phyloP scores from a whole-genome alignment of 805 yeast genomes.

The Saturnispora zaruensis region DNA sequence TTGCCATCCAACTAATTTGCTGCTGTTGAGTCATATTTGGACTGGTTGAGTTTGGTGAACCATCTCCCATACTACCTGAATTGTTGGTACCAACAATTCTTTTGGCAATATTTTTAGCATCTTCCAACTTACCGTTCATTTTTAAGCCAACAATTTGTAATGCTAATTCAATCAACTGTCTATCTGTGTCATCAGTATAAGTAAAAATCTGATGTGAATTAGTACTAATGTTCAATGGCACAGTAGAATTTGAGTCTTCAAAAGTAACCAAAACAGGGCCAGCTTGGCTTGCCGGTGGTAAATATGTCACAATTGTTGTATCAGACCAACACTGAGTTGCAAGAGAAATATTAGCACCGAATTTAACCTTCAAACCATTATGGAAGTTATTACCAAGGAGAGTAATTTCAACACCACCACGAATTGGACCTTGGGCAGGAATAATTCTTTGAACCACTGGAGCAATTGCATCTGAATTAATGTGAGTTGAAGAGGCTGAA shows the following conservation, averaged over 20 bases:
- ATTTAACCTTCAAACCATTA: constrained; percentile 73
- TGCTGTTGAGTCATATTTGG: constrained; percentile 16
- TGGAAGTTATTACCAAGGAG: constrained; percentile 80
- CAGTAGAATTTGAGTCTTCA: constrained; percentile 24
- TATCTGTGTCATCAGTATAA: constrained; percentile 89
- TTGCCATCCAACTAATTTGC: constrained; percentile 38
- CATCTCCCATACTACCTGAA: constrained; percentile 2
- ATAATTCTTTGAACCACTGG: constrained; percentile 79
- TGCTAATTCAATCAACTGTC: constrained; percentile 90
- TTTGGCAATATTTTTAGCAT: constrained; percentile 88
- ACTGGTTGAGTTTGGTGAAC: constrained; percentile 2
- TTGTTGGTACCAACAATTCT: constrained; percentile 67
- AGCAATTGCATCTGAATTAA: constrained; percentile 2
- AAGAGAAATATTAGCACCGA: constrained; percentile 71
- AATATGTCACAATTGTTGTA: constrained; percentile 82
- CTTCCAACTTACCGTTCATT: constrained; percentile 93
- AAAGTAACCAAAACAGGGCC: constrained; percentile 93
- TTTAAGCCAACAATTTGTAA: constrained; percentile 93
- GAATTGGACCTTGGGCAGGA: constrained; percentile 90
- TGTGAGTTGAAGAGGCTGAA: not conserved
- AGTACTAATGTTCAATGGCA: constrained; percentile 6
- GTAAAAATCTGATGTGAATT: constrained; percentile 61
- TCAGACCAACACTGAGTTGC: constrained; percentile 97
- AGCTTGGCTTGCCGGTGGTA: constrained; percentile 84
- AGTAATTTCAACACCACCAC: constrained; percentile 96